phyloP scores from a whole-genome alignment of 768 basidiomycete genomes.

The Podaxis sp. region DNA sequence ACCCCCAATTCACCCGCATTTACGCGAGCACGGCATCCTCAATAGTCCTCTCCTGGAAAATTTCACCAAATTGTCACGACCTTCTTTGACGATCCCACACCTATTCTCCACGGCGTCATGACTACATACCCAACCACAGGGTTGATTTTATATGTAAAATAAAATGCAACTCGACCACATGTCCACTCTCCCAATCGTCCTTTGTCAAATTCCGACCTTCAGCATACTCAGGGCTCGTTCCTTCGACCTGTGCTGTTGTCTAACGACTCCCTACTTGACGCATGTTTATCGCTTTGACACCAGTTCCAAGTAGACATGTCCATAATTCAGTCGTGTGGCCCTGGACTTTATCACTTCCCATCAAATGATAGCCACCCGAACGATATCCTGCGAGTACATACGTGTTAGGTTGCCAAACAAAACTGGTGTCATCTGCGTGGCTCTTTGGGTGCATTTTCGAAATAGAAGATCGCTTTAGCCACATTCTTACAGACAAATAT shows the following conservation, averaged over 20 bases:
- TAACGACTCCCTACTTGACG: background rate
- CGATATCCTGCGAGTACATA: background rate
- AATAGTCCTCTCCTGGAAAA: background rate
- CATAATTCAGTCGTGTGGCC: conserved; percentile 8
- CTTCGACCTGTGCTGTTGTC: background rate
- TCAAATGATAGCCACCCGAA: conserved; percentile 11
- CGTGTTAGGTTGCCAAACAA: background rate
- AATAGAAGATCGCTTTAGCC: background rate
- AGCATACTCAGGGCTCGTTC: background rate
- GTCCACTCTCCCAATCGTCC: background rate
- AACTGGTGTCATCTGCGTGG: conserved; percentile 10
- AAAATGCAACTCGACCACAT: conserved; percentile 1
- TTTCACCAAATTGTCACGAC: conserved; percentile 2
- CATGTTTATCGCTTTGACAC: background rate
- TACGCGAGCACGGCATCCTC: conserved; percentile 15
- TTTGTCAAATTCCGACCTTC: background rate
- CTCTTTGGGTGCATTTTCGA: conserved; percentile 1
- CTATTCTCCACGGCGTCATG: conserved; percentile 12
- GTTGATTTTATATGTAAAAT: conserved; percentile 13
- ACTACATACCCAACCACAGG: conserved; percentile 15
- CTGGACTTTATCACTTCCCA: conserved; percentile 10
- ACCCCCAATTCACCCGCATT: conserved; percentile 14
- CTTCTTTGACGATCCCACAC: conserved; percentile 8
- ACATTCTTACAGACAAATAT: background rate
- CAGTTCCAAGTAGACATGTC: background rate